phyloP scores from a whole-genome alignment of 2,329 filamentous ascomycete genomes.

The Westerdykella sp. region DNA sequence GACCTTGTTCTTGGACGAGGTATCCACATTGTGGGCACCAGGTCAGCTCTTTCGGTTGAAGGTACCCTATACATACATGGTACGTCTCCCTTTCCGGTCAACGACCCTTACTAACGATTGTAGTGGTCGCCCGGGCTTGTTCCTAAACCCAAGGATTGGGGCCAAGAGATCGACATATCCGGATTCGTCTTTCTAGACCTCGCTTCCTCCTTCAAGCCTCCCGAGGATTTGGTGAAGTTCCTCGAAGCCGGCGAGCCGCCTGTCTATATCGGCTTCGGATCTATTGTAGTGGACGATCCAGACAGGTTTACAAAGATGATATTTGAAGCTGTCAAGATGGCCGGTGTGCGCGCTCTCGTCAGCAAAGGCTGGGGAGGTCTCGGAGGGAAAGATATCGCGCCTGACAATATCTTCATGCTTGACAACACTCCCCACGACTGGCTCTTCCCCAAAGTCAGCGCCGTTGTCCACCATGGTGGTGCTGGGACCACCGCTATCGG shows the following conservation, averaged over 20 bases:
- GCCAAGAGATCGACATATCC: constrained; percentile 63
- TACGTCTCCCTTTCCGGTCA: constrained; percentile 1
- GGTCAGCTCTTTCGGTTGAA: constrained; percentile 66
- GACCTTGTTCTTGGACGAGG: constrained; percentile 64
- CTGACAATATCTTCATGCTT: constrained; percentile 62
- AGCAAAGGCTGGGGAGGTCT: constrained; percentile 72
- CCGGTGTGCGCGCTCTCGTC: constrained; percentile 64
- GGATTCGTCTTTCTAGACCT: constrained; percentile 74
- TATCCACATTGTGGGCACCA: constrained; percentile 71
- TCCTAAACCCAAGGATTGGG: constrained; percentile 63
- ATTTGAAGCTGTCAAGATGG: constrained; percentile 59
- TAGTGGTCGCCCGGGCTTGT: constrained; percentile 55
- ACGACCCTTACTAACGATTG: constrained; percentile 1
- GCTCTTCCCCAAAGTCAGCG: constrained; percentile 62
- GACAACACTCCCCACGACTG: constrained; percentile 72
- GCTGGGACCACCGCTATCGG: constrained; percentile 71
- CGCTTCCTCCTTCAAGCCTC: constrained; percentile 56
- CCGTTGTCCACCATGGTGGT: constrained; percentile 69
- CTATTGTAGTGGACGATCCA: constrained; percentile 68
- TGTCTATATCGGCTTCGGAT: constrained; percentile 71
- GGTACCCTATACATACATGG: constrained; percentile 67
- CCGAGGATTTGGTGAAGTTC: constrained; percentile 45
- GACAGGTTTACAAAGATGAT: constrained; percentile 64
- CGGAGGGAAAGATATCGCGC: constrained; percentile 47
- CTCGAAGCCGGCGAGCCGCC: constrained; percentile 46